These are phyloP conservation scores for Eutypella sp. DNA, from an alignment of 2,329 filamentous ascomycete genomes.

Conservation along the genomic window DNA sequence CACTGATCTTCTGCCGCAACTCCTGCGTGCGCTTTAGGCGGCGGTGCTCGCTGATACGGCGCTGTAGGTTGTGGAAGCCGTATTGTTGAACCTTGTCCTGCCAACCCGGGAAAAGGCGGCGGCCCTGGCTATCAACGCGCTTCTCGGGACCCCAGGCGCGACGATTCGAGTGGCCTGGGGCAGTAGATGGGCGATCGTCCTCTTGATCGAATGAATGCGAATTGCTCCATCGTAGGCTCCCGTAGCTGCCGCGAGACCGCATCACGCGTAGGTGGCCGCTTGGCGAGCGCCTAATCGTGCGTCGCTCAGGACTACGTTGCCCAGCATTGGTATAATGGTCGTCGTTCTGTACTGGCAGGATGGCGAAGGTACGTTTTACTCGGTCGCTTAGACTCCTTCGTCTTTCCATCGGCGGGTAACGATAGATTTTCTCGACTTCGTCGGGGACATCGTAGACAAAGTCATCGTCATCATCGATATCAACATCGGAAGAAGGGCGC, in stretches of 20 bases:
- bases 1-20: slow-evolving; percentile 56
- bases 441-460: slow-evolving; percentile 26
- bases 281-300: slow-evolving; percentile 53
- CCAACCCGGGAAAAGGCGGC: slow-evolving; percentile 30
- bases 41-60: slow-evolving; percentile 52
- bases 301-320: slow-evolving; percentile 41
- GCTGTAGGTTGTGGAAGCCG: slow-evolving; percentile 46
- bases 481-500: slow-evolving; percentile 45
- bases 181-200: slow-evolving; percentile 31
- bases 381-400: slow-evolving; percentile 47
- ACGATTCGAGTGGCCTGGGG: slow-evolving; percentile 22
- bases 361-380: slow-evolving; percentile 56
- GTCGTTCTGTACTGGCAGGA: slow-evolving; percentile 47
- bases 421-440: slow-evolving; percentile 32
- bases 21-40: slow-evolving; percentile 55
- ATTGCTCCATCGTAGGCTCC: slow-evolving; percentile 18
- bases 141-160: slow-evolving; percentile 26
- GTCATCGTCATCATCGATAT: slow-evolving; percentile 24
- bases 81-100: slow-evolving; percentile 46
- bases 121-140: slow-evolving; percentile 25
- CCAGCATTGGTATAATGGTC: slow-evolving; percentile 30
- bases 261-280: slow-evolving; percentile 59
- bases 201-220: slow-evolving; percentile 16
- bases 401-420: slow-evolving; percentile 46
- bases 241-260: slow-evolving; percentile 42